Evolutionary conservation across 2,329 filamentous ascomycete genomes (phyloP), one percentile per base, ranked within the genome.

Genomic region (Hymenoscyphus albidus): DNA sequence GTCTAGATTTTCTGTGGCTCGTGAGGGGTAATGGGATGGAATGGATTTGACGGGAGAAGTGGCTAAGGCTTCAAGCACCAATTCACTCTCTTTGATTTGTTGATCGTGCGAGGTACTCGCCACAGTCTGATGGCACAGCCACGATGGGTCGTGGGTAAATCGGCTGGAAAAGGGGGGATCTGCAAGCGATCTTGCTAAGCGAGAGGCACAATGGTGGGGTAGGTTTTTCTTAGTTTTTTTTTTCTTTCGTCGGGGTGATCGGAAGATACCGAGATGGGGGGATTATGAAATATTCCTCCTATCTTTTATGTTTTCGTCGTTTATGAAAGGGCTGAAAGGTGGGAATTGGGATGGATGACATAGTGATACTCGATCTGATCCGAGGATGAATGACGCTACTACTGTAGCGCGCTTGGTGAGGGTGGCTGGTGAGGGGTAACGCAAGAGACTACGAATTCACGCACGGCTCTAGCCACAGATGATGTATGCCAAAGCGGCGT

Each of bases 71-170:
- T 54, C 18, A 54, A 13, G 10, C 35, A 35, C 9, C 35, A 35
- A 54, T 54, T 54, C 48, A 54, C 7, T 9, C 18, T 27, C 7
- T 22, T 27, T 27, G 44, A 51, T 51, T 51, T 51, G 44, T 54
- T 22, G 48, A 54, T 12, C 4, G 22, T 13, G 18, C n/a, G 38
- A 18, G 12, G 18, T 39, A 39, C 32, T 58, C 10, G 56, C 56
- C 32, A 58, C 56, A 44, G 62, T 69, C 48, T 67, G 27, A 5
- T 5, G 32, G 55, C 31, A 58, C 31, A 58, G 31, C 55, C 31
- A 39, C 31, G 55, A 62, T 10, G 13, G 13, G 7, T 27, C 27
- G 1, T 2, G 40, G 31, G 27, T 5, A 13, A 27, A 32, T 14
- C 51, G 13, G 48, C 22, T 22, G 60, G 38, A 32, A 55, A 51